Evolutionary conservation across 164 flowering plant genomes (phyloP).

Genomic region (Platanus orientalis): DNA sequence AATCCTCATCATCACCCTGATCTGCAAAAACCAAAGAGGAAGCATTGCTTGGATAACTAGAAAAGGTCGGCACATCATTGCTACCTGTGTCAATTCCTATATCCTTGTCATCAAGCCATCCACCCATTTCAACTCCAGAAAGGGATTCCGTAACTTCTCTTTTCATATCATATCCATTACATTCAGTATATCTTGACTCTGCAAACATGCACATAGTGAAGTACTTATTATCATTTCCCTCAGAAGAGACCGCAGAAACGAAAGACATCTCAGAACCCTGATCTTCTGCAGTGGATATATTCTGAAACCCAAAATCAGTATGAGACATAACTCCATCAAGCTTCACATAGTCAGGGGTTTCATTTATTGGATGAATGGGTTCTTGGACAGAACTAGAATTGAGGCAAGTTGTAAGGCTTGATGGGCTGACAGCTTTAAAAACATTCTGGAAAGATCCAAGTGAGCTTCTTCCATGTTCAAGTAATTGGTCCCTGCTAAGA

Average conservation of each 20-base stretch:
- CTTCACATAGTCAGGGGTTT: conserved; percentile 11
- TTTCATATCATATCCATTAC: conserved; percentile 11
- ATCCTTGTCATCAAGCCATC: conserved; percentile 6
- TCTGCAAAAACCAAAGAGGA: conserved; percentile 22
- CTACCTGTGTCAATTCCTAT: not conserved
- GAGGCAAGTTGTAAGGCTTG: conserved; percentile 12
- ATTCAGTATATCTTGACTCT: conserved; percentile 18
- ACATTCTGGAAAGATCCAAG: conserved; percentile 19
- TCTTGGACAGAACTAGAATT: conserved; percentile 19
- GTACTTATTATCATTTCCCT: conserved; percentile 16
- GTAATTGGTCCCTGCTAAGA: conserved; percentile 6
- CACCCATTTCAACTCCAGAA: conserved; percentile 8
- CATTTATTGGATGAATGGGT: conserved; percentile 13
- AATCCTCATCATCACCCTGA: conserved; percentile 27
- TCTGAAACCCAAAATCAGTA: conserved; percentile 17
- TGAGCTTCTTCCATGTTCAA: conserved; percentile 13
- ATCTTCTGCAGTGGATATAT: conserved; percentile 18
- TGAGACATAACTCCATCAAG: conserved; percentile 19
- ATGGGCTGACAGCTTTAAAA: conserved; percentile 14
- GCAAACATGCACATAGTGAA: conserved; percentile 18
- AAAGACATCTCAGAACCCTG: conserved; percentile 30
- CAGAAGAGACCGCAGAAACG: conserved; percentile 32
- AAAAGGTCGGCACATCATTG: conserved; percentile 2
- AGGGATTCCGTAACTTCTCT: conserved; percentile 8
- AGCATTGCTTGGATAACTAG: conserved; percentile 17